Percentiles rank a stretch among this genome's conserved stretches.
These are phyloP conservation scores for Pinus albicaulis DNA, from an alignment of 75 land plant genomes.

Conservation along the genomic window DNA sequence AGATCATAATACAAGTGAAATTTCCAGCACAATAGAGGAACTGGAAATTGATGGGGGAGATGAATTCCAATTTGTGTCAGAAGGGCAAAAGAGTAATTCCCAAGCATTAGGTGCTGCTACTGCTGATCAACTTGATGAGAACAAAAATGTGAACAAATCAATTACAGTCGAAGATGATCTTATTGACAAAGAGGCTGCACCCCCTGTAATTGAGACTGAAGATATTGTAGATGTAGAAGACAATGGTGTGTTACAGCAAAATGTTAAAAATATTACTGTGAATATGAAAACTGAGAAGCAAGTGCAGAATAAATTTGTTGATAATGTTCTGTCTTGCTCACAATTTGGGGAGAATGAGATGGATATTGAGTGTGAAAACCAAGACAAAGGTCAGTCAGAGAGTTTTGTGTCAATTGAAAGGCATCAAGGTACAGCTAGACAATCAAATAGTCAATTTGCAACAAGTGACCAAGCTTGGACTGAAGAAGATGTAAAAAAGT, in stretches of 20 bases:
- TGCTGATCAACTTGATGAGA: conserved; percentile 59
- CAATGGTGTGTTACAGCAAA: conserved; percentile 2
- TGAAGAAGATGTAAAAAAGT: conserved; percentile 34
- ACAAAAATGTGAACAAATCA: conserved; percentile 17
- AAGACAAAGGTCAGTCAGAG: conserved; percentile 8
- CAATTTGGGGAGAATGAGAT: conserved; percentile 1
- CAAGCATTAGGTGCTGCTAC: conserved; percentile 95
- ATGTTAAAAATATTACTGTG: background rate
- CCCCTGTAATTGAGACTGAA: background rate
- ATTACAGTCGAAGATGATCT: conserved; percentile 9
- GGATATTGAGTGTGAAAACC: background rate
- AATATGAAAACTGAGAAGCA: conserved; percentile 2
- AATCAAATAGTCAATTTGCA: background rate
- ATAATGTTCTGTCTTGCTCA: background rate
- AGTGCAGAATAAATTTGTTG: background rate
- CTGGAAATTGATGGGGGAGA: conserved; percentile 44
- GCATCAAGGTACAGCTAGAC: background rate
- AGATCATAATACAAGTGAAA: conserved; percentile 32
- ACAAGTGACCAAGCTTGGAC: conserved; percentile 22
- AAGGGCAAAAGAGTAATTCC: conserved; percentile 56
- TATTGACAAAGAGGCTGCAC: conserved; percentile 17
- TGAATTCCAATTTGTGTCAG: conserved; percentile 73
- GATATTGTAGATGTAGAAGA: conserved; percentile 11
- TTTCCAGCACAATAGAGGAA: conserved; percentile 18
- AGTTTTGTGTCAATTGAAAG: conserved; percentile 38